A percentile compares a stretch with the other conserved stretches of the same genome.
Conservation (phyloP, 345 rosid genomes). For the thale cress (Arabidopsis thaliana) region TAIR10.1 NC_003070.9:25183001-25183500, state of each 20-base stretch:
- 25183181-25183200: background rate
- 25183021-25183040: background rate
- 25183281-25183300: constrained; percentile 25
- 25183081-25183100: background rate
- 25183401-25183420: constrained; percentile 60
- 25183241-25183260: background rate
- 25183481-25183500: constrained; percentile 48
- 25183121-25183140: background rate
- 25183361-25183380: background rate
- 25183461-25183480: constrained; percentile 44
- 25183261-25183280: constrained; percentile 18
- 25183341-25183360: background rate
- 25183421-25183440: constrained; percentile 56
- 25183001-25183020: background rate
- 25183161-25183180: no score
- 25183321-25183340: background rate
- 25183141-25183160: background rate
- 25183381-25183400: constrained; percentile 59
- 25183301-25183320: background rate
- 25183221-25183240: background rate
- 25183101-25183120: background rate
- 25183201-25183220: background rate
- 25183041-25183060: background rate
- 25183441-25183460: constrained; percentile 64
- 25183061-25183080: background rate